A percentile compares a stretch with the other conserved stretches of the same genome.
phyloP scores from a whole-genome alignment of 73 alveolate genomes.

The Breviolum minutum region DNA sequence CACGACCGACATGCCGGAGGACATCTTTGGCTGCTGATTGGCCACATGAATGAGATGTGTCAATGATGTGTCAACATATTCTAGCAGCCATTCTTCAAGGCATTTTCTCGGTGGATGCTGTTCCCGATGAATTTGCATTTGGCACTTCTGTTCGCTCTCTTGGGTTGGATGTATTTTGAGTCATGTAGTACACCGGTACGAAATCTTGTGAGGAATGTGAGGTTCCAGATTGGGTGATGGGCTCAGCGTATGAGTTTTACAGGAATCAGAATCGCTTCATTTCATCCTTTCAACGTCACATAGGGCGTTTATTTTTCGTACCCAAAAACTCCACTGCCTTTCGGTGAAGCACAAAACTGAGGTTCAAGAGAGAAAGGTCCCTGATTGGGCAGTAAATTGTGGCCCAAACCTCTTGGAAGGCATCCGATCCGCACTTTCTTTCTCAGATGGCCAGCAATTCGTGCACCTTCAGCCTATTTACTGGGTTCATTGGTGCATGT shows the following conservation, averaged over 20 bases:
- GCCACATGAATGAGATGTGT: not conserved
- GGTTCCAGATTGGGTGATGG: slow-evolving; percentile 50
- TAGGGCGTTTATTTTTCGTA: not conserved
- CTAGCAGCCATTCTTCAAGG: no score
- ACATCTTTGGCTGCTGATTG: not conserved
- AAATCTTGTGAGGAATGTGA: slow-evolving; percentile 28
- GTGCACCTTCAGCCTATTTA: no score
- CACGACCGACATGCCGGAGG: not conserved
- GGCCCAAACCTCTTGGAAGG: slow-evolving; percentile 62
- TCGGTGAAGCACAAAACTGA: not conserved
- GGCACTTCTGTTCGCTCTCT: not conserved
- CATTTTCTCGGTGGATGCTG: no score
- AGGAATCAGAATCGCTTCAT: not conserved
- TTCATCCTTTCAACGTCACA: no score
- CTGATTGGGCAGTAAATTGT: slow-evolving; percentile 86
- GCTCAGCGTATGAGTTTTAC: not conserved
- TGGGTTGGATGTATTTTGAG: not conserved
- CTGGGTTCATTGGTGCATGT: no score
- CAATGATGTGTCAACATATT: not conserved
- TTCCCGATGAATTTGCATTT: not conserved
- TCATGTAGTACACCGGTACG: not conserved
- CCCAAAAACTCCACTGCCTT: not conserved
- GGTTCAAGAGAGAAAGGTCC: slow-evolving; percentile 51
- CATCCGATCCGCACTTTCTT: not conserved
- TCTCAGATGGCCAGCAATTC: no score